Conservation (phyloP, 2,329 filamentous ascomycete species). For the Aureobasidium sp. region DNA sequence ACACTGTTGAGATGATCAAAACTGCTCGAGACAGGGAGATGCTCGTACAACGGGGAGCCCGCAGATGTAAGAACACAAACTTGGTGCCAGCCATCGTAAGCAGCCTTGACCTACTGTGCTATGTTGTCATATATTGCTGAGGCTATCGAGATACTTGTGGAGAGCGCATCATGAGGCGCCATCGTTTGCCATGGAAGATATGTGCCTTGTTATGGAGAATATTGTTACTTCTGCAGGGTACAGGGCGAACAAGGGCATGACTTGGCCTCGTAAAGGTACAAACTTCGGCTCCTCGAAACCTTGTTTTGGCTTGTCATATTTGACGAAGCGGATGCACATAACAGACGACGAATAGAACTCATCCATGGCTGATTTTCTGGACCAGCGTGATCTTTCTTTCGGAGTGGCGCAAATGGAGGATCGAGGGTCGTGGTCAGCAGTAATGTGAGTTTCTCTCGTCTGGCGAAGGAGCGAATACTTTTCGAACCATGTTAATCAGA, state of each 20-base stretch:
- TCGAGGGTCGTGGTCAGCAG: not conserved
- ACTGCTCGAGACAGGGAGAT: not conserved
- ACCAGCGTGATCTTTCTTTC: not conserved
- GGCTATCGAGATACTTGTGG: not conserved
- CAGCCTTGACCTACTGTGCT: not conserved
- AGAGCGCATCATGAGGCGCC: not conserved
- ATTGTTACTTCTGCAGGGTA: not conserved
- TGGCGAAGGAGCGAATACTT: not conserved
- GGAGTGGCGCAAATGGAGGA: not conserved
- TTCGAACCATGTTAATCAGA: not conserved
- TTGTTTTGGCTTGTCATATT: not conserved
- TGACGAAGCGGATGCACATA: not conserved
- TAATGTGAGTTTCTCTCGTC: not conserved
- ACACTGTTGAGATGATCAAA: not conserved
- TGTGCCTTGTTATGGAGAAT: not conserved
- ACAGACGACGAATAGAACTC: not conserved
- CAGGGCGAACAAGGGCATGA: not conserved
- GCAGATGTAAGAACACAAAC: not conserved
- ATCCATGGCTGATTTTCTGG: not conserved
- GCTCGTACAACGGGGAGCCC: not conserved
- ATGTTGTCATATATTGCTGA: slow-evolving; percentile 1
- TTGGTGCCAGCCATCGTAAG: not conserved
- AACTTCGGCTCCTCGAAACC: slow-evolving; percentile 9
- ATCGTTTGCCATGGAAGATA: not conserved
- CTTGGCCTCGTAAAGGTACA: not conserved